phyloP scores from a whole-genome alignment of 139 green algal genomes.

The Tetraselmis striata region DNA sequence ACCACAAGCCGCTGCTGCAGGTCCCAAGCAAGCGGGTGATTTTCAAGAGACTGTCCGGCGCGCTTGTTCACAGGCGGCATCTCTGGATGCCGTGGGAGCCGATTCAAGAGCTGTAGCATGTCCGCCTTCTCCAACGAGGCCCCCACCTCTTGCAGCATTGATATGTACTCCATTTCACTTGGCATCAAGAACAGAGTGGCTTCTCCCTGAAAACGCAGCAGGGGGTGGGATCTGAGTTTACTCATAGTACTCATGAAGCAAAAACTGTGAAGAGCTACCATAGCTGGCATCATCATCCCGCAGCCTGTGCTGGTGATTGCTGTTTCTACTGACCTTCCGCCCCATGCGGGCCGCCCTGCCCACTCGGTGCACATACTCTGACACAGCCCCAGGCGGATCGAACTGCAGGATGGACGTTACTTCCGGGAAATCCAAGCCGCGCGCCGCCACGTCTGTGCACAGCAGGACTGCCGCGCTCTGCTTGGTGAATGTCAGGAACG shows the following conservation, averaged over 20 bases:
- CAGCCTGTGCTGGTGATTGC: not conserved
- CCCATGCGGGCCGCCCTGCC: slow-evolving; percentile 86
- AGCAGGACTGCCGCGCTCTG: slow-evolving; percentile 61
- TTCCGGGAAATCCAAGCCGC: slow-evolving; percentile 86
- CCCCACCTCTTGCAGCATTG: slow-evolving; percentile 49
- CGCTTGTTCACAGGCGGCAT: not conserved
- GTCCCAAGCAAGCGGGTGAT: slow-evolving; percentile 5
- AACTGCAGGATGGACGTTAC: slow-evolving; percentile 89
- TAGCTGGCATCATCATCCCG: too few species aligned
- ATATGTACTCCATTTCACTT: slow-evolving; percentile 69
- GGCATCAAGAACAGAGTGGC: slow-evolving; percentile 82
- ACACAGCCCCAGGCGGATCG: slow-evolving; percentile 74
- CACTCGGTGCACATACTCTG: slow-evolving; percentile 82
- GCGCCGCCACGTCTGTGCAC: slow-evolving; percentile 79
- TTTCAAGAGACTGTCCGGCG: not conserved
- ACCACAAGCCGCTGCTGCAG: slow-evolving; percentile 6
- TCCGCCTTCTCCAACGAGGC: slow-evolving; percentile 31
- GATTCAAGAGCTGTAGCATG: slow-evolving; percentile 12
- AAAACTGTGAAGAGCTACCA: too few species aligned
- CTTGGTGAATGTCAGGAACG: slow-evolving; percentile 66
- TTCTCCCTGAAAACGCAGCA: too few species aligned
- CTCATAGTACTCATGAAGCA: too few species aligned
- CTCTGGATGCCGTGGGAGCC: not conserved
- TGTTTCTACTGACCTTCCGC: slow-evolving; percentile 5
- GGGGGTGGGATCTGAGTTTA: too few species aligned